Evolutionary conservation across 176 grass and related monocot species (phyloP).

Genomic region (Alopecurus myosuroides): DNA sequence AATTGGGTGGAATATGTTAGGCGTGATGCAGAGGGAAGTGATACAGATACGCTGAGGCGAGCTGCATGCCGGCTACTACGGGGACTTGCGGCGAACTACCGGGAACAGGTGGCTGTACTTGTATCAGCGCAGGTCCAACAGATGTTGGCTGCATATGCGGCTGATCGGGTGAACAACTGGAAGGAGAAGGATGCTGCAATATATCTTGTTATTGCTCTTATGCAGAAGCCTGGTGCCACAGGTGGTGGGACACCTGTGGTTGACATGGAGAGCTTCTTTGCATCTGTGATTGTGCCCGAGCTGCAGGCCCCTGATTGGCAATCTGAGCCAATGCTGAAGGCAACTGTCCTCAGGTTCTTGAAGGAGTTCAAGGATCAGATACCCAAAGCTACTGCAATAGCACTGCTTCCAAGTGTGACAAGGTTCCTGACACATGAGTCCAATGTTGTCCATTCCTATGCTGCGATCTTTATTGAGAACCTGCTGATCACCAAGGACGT

Average conservation of each 20-base stretch:
- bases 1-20: slow-evolving; percentile 96
- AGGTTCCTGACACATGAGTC: slow-evolving; percentile 80
- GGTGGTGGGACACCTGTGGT: slow-evolving; percentile 56
- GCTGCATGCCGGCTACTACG: slow-evolving; percentile 79
- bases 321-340: slow-evolving; percentile 83
- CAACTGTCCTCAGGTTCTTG: slow-evolving; percentile 89
- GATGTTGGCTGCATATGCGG: slow-evolving; percentile 70
- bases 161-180: slow-evolving; percentile 67
- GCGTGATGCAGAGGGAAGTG: slow-evolving; percentile 87
- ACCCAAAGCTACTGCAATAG: slow-evolving; percentile 61
- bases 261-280: slow-evolving; percentile 92
- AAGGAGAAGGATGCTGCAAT: slow-evolving; percentile 97
- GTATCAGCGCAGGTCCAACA: slow-evolving; percentile 73
- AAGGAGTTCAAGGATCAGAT: slow-evolving; percentile 91
- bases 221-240: slow-evolving; percentile 70
- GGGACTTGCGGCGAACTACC: slow-evolving; percentile 74
- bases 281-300: slow-evolving; percentile 82
- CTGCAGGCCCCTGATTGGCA: slow-evolving; percentile 69
- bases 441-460: slow-evolving; percentile 96
- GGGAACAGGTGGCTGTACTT: slow-evolving; percentile 74
- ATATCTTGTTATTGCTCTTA: slow-evolving; percentile 83
- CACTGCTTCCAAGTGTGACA: slow-evolving; percentile 54
- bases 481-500: slow-evolving; percentile 74
- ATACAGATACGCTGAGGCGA: slow-evolving; percentile 75
- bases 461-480: slow-evolving; percentile 85